Evolutionary conservation across 2,329 filamentous ascomycete genomes (phyloP), one percentile per base, ranked within the genome.

Genomic region (Colletotrichum sidae): DNA sequence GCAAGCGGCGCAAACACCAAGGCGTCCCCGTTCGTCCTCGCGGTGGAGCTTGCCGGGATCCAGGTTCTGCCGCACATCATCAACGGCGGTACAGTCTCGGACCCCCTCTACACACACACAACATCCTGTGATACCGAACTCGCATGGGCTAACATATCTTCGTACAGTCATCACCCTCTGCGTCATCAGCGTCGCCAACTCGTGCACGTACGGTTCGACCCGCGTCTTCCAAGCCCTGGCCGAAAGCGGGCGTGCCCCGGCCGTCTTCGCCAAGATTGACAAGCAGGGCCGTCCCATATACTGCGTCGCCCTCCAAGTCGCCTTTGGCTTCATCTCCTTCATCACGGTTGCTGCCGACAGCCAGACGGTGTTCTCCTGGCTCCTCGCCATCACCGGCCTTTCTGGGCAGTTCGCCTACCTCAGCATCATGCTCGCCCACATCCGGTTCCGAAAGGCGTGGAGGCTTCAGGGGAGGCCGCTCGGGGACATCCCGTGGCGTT

Each of bases 401-500:
- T 88, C 90, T 70, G 88, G 88, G 17, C 39, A 54, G 9, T 54
- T 54, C 25, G 52, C 52, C 15, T 54, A 44, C 39, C n/a, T 41
- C 38, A 54, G 52, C 52, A 54, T 54, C 25, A 54, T 54, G 52
- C 25, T 54, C 2, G 52, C 52, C 17, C 94, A 97, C 78, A 96
- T 97, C 74, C 92, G 94, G 59, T 97, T 97, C 86, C 92, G 94
- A 68, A 80, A 81, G 34, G 92, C 89, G 12, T 96, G 93, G 93
- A 83, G 81, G 46, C 73, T 80, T 12, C 86, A 89, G 67, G 92
- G 91, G 49, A 90, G 90, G 74, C 83, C 81, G 13, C 80, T 94
- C 37, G 82, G 88, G 55, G 92, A 97, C 70, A 84, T 98, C 3
- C 91, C 94, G 5, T 97, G 95, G 81, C 83, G 80, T 37, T 92